Conservation (phyloP, 305 asterid genomes). For the Fraxinus sp. region DNA sequence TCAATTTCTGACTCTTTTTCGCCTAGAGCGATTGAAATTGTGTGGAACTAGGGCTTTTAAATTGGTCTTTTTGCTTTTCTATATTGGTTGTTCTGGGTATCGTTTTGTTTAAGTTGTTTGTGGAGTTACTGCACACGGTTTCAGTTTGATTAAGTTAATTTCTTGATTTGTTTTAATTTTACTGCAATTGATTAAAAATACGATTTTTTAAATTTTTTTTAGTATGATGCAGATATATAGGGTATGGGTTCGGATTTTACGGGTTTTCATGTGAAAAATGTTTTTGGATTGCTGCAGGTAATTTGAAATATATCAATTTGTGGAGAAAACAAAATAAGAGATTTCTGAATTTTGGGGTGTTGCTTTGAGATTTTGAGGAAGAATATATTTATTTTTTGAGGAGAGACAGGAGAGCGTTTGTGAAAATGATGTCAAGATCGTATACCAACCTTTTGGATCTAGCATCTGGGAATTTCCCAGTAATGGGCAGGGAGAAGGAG, state of each 20-base stretch:
- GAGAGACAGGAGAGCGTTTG: slow-evolving; percentile 16
- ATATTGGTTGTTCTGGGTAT: slow-evolving; percentile 15
- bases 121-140: slow-evolving; percentile 18
- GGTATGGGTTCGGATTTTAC: neutral
- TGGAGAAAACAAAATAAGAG: neutral
- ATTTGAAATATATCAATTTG: slow-evolving; percentile 16
- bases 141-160: slow-evolving; percentile 24
- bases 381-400: neutral
- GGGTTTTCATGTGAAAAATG: neutral
- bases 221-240: neutral
- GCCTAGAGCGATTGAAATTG: neutral
- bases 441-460: slow-evolving; percentile 57
- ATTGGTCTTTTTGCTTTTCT: neutral
- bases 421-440: slow-evolving; percentile 53
- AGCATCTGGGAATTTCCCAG: slow-evolving; percentile 57
- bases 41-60: slow-evolving; percentile 8
- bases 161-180: neutral
- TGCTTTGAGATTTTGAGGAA: neutral
- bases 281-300: slow-evolving; percentile 24
- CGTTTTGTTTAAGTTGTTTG: slow-evolving; percentile 17
- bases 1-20: neutral
- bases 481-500: slow-evolving; percentile 45
- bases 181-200: neutral
- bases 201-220: neutral
- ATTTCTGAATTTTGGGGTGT: slow-evolving; percentile 18